A percentile compares a stretch with the other conserved stretches of the same genome.
phyloP scores from a whole-genome alignment of 305 asterid genomes.

The Fraxinus xanthoxyloides region DNA sequence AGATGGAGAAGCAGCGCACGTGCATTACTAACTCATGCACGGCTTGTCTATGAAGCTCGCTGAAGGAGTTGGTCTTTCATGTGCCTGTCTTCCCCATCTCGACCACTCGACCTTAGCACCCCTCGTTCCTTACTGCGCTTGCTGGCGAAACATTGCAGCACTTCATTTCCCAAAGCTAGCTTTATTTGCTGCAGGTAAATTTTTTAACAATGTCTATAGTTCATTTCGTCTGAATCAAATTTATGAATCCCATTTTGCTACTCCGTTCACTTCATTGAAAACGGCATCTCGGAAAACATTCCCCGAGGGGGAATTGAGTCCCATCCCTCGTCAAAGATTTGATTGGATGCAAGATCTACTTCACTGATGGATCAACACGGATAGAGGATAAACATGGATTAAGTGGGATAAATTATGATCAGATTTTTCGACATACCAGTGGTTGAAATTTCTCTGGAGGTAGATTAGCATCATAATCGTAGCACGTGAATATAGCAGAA shows the following conservation, averaged over 20 bases:
- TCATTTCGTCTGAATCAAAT: background rate
- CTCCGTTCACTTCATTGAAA: background rate
- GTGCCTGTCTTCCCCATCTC: constrained; percentile 57
- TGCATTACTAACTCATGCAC: constrained; percentile 37
- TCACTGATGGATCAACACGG: background rate
- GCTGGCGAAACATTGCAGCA: background rate
- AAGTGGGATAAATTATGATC: background rate
- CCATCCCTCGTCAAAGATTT: background rate
- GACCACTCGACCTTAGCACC: constrained; percentile 36
- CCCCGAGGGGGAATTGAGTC: background rate
- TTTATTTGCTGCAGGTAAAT: background rate
- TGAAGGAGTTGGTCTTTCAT: constrained; percentile 42
- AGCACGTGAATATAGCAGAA: background rate
- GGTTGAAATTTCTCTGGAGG: background rate
- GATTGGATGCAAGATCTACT: background rate
- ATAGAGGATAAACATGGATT: background rate
- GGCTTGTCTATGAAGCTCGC: background rate
- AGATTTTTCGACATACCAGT: background rate
- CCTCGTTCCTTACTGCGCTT: background rate
- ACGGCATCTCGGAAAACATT: background rate
- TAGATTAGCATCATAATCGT: background rate
- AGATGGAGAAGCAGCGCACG: constrained; percentile 79
- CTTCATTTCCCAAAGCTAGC: background rate
- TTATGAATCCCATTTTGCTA: background rate
- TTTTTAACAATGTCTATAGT: background rate